Percentiles rank a stretch among this genome's conserved stretches.
Evolutionary conservation across 305 asterid genomes (phyloP).

Genomic region (Nicotiana rustica): DNA sequence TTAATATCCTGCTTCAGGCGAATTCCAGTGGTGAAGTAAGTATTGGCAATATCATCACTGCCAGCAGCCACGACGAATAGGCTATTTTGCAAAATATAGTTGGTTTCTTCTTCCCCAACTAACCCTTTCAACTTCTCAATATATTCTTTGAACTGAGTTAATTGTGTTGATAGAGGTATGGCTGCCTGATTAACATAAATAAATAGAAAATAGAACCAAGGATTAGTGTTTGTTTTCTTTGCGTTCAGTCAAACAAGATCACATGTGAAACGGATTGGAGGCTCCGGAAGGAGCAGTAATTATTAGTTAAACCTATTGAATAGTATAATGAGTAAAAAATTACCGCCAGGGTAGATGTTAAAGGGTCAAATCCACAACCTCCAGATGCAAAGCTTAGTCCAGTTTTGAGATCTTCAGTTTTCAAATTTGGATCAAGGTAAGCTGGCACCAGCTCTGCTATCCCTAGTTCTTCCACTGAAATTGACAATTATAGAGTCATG

Average conservation of each 20-base stretch:
- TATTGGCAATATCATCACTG: constrained; percentile 75
- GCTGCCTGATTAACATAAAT: constrained; percentile 51
- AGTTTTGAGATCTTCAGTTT: constrained; percentile 50
- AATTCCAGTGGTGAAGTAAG: constrained; percentile 59
- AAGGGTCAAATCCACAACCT: constrained; percentile 73
- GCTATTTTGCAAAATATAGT: constrained; percentile 49
- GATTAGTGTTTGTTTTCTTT: neutral
- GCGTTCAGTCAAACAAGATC: neutral
- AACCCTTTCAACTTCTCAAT: constrained; percentile 51
- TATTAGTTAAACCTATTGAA: neutral
- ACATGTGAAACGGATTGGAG: no score
- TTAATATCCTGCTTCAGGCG: constrained; percentile 51
- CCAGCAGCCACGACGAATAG: constrained; percentile 64
- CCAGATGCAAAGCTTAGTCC: constrained; percentile 91
- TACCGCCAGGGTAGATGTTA: constrained; percentile 63
- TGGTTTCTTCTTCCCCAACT: constrained; percentile 63
- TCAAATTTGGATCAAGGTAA: constrained; percentile 56
- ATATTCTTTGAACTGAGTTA: constrained; percentile 67
- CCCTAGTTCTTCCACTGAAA: constrained; percentile 68
- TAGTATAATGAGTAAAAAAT: neutral
- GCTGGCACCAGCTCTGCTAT: constrained; percentile 60
- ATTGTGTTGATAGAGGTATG: constrained; percentile 56
- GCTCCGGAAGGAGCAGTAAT: neutral
- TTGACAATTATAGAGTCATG: neutral
- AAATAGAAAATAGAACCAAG: neutral